Percentiles rank a stretch among this genome's conserved stretches.
Conservation (phyloP, 176 grass and related monocot genomes). For the Eremochloa ophiuroides region DNA sequence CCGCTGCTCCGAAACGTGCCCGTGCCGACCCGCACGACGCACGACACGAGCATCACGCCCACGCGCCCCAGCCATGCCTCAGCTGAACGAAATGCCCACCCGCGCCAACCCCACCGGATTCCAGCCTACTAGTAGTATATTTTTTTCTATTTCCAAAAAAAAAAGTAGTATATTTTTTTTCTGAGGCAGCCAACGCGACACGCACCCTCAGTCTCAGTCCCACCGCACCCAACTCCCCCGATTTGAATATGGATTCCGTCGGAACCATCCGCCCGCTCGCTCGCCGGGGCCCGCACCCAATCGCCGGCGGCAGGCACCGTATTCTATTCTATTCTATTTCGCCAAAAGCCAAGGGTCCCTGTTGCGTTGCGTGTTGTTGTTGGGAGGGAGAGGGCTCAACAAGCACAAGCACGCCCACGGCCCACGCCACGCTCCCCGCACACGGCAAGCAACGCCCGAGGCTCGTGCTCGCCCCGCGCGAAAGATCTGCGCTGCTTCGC, state of each 20-base stretch:
- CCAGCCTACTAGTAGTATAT: no score
- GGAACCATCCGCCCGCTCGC: background rate
- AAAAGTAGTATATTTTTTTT: no score
- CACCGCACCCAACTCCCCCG: background rate
- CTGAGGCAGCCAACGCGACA: background rate
- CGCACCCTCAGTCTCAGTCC: background rate
- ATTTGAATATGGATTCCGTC: background rate
- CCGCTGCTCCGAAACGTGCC: background rate
- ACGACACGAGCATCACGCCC: background rate
- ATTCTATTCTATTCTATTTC: no score
- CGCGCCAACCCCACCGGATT: no score
- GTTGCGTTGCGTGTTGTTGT: conserved; percentile 34
- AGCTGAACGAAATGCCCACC: background rate
- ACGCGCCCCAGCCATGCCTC: background rate
- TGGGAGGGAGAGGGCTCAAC: background rate
- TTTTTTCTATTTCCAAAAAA: no score
- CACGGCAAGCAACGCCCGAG: background rate
- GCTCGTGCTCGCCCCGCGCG: background rate
- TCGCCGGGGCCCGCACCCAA: background rate
- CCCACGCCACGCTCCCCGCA: conserved; percentile 4
- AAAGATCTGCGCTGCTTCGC: background rate
- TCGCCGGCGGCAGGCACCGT: background rate
- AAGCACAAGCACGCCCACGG: background rate
- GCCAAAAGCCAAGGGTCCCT: background rate
- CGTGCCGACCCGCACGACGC: no score